Percentiles rank a stretch among this genome's conserved stretches.
Evolutionary conservation across 305 asterid genomes (phyloP).

Genomic region (Rubia peregrina): DNA sequence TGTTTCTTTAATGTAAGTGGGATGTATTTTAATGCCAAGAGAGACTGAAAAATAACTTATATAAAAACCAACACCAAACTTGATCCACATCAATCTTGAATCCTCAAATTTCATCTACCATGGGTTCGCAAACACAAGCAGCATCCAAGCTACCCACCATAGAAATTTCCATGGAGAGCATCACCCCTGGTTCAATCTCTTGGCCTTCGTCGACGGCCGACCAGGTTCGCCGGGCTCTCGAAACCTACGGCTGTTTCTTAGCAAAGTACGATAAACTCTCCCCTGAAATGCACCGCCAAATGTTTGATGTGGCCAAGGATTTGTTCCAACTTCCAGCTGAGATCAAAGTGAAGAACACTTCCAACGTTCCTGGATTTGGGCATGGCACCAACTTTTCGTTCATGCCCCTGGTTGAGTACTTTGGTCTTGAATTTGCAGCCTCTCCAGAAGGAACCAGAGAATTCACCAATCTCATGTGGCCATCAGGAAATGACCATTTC

Average conservation of each 20-base stretch:
- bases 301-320: conserved; percentile 36
- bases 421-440: conserved; percentile 56
- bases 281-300: conserved; percentile 29
- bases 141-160: conserved; percentile 21
- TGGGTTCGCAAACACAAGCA: conserved; percentile 11
- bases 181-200: conserved; percentile 37
- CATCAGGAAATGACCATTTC: conserved; percentile 33
- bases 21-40: not conserved
- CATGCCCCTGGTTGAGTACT: conserved; percentile 48
- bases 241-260: conserved; percentile 62
- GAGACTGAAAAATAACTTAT: not conserved
- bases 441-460: conserved; percentile 37
- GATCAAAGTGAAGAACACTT: conserved; percentile 55
- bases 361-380: conserved; percentile 54
- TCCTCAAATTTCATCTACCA: not conserved
- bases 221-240: conserved; percentile 40
- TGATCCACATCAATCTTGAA: not conserved
- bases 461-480: conserved; percentile 62
- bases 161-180: conserved; percentile 36
- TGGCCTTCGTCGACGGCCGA: conserved; percentile 31
- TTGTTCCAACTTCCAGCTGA: conserved; percentile 54
- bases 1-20: too few relatives aligned
- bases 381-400: conserved; percentile 47
- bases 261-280: conserved; percentile 45
- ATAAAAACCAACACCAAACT: not conserved